phyloP scores from a whole-genome alignment of 257 asterid genomes.

The Haberlea rhodopensis region DNA sequence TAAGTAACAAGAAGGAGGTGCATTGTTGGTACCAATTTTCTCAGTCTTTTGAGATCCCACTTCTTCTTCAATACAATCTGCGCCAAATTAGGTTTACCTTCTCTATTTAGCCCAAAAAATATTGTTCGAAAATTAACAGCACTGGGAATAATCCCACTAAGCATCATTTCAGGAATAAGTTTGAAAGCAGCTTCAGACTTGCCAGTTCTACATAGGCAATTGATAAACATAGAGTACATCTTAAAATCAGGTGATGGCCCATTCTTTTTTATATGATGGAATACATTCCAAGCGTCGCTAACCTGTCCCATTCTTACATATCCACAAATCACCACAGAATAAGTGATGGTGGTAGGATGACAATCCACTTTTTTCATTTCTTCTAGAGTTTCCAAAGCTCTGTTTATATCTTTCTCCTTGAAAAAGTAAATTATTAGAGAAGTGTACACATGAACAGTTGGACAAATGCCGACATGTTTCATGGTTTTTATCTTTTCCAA shows the following conservation, averaged over 20 bases:
- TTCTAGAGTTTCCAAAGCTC: conserved; percentile 54
- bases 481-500: conserved; percentile 56
- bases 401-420: conserved; percentile 40
- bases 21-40: conserved; percentile 34
- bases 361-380: conserved; percentile 62
- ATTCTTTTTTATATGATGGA: conserved; percentile 39
- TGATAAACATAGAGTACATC: conserved; percentile 72
- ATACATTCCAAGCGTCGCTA: conserved; percentile 59
- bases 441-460: conserved; percentile 77
- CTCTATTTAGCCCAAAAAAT: conserved; percentile 70
- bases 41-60: conserved; percentile 52
- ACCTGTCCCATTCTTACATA: conserved; percentile 59
- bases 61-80: conserved; percentile 47
- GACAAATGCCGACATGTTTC: conserved; percentile 50
- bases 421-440: conserved; percentile 61
- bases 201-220: conserved; percentile 62
- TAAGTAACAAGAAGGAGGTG: conserved; percentile 3
- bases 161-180: conserved; percentile 63
- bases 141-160: conserved; percentile 66
- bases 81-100: conserved; percentile 71
- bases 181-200: conserved; percentile 70
- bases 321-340: conserved; percentile 69
- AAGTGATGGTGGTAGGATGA: conserved; percentile 68
- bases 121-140: conserved; percentile 59
- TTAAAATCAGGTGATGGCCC: conserved; percentile 80